Conservation (phyloP, 768 basidiomycete species). For the Boletellus emodensis region DNA sequence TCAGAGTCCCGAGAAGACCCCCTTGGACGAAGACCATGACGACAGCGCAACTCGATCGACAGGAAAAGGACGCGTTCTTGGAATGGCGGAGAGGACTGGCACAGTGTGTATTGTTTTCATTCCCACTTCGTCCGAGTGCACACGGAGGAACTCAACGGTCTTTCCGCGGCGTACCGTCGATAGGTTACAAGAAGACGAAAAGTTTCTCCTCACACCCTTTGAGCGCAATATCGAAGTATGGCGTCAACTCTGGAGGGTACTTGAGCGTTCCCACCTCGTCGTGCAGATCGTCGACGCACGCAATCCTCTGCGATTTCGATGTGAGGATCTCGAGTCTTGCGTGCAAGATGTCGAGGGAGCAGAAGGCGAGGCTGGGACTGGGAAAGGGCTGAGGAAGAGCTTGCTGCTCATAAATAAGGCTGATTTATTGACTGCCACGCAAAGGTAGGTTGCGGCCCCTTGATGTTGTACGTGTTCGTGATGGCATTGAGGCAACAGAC, state of each 20-base stretch:
- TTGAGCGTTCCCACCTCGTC: conserved; percentile 90
- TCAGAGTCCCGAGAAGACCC: conserved; percentile 88
- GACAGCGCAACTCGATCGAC: conserved; percentile 72
- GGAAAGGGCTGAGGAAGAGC: conserved; percentile 65
- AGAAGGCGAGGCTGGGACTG: conserved; percentile 77
- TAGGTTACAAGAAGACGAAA: conserved; percentile 84
- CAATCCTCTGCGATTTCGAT: conserved; percentile 89
- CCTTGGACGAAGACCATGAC: conserved; percentile 84
- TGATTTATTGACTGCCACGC: conserved; percentile 81
- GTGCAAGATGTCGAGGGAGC: conserved; percentile 78
- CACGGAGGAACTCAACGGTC: not conserved
- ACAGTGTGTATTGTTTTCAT: conserved; percentile 51
- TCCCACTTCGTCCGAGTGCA: not conserved
- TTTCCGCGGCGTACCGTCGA: not conserved
- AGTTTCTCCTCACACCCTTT: conserved; percentile 90
- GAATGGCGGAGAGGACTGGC: conserved; percentile 93
- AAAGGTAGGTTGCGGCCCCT: conserved; percentile 53
- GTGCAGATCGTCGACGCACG: conserved; percentile 97
- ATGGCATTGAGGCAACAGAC: conserved; percentile 46
- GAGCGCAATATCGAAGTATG: conserved; percentile 98
- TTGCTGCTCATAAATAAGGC: conserved; percentile 94
- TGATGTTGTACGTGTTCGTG: not conserved
- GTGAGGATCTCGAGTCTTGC: conserved; percentile 86
- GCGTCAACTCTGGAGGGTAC: conserved; percentile 96
- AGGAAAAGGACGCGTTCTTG: conserved; percentile 87